phyloP scores from a whole-genome alignment of 2,329 filamentous ascomycete genomes.

The Aspergillus fumigatus region DNA sequence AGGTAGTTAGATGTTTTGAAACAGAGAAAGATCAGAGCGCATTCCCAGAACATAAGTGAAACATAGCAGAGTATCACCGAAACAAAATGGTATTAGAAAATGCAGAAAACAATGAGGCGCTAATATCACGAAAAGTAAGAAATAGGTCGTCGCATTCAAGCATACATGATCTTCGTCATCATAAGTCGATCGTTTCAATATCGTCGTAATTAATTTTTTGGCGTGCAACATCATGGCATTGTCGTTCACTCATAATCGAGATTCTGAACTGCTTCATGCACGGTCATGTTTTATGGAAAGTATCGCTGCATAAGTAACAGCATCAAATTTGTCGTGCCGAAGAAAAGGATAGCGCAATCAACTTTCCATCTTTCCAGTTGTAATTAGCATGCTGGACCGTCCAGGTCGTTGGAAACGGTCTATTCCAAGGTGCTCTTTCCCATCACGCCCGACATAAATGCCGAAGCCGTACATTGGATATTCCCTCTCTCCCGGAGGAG shows the following conservation, averaged over 20 bases:
- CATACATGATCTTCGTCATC: background rate
- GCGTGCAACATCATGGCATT: background rate
- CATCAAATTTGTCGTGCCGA: background rate
- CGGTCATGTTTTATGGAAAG: background rate
- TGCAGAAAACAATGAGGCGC: background rate
- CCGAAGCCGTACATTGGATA: slow-evolving; percentile 52
- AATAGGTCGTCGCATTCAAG: background rate
- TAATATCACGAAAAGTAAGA: background rate
- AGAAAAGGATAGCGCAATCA: background rate
- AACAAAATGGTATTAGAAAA: background rate
- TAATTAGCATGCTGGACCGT: slow-evolving; percentile 42
- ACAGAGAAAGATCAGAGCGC: background rate
- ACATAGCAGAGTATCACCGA: background rate
- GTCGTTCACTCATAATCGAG: background rate
- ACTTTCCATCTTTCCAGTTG: slow-evolving; percentile 27
- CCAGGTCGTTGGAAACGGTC: slow-evolving; percentile 49
- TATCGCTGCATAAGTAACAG: background rate
- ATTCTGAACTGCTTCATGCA: background rate
- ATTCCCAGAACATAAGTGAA: background rate
- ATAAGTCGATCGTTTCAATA: background rate
- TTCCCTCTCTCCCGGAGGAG: slow-evolving; percentile 35
- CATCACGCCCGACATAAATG: slow-evolving; percentile 54
- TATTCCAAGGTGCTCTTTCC: slow-evolving; percentile 56
- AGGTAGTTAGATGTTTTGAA: background rate
- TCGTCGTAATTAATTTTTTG: background rate